phyloP scores from a whole-genome alignment of 176 grass and related monocot species.

The Bothriochloa decipiens region DNA sequence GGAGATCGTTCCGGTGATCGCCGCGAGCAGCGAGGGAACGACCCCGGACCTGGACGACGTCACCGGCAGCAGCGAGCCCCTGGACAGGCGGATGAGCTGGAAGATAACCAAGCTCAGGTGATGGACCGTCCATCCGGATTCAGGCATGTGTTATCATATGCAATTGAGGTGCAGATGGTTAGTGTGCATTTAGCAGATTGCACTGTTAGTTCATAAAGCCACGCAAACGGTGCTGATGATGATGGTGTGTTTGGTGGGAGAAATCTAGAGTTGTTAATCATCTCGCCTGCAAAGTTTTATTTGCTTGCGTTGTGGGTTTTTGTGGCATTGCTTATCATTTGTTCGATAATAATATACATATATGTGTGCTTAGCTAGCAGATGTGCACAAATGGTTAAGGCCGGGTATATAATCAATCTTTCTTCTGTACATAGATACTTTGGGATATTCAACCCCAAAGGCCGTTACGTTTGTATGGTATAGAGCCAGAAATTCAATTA shows the following conservation, averaged over 20 bases:
- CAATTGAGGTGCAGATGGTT: conserved; percentile 11
- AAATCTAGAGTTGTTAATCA: conserved; percentile 43
- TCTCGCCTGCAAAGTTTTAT: conserved; percentile 50
- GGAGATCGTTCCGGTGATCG: conserved; percentile 51
- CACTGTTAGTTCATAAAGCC: conserved; percentile 19
- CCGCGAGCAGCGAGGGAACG: conserved; percentile 29
- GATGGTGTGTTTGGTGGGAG: background rate
- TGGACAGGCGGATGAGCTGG: conserved; percentile 50
- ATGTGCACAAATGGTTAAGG: background rate
- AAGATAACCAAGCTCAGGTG: conserved; percentile 49
- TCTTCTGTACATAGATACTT: background rate
- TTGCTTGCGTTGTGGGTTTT: conserved; percentile 24
- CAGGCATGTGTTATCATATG: conserved; percentile 22
- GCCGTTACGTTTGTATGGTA: background rate
- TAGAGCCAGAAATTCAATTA: too few species aligned
- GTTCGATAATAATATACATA: background rate
- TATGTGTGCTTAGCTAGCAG: background rate
- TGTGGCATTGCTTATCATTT: background rate
- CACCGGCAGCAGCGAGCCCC: conserved; percentile 53
- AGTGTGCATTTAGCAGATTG: background rate
- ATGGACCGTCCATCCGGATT: background rate
- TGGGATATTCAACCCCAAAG: background rate
- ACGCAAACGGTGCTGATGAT: background rate
- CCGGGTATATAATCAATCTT: background rate
- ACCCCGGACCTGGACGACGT: conserved; percentile 36